These are phyloP conservation scores for Colletotrichum camelliae DNA, from an alignment of 2,329 filamentous ascomycete genomes.

Conservation along the genomic window DNA sequence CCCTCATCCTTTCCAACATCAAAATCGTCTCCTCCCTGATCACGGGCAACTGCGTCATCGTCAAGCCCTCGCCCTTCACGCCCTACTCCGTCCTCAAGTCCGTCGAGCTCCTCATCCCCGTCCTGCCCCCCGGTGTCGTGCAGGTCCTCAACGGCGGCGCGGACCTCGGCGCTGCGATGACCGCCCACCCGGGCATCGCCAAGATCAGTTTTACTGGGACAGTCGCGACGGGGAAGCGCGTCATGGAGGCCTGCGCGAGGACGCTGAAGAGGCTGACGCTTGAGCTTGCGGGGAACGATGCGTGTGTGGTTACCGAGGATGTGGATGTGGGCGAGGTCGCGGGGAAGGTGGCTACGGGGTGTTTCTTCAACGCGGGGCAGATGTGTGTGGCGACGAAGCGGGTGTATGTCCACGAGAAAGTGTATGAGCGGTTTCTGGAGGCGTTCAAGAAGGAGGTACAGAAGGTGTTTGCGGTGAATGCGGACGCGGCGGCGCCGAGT, in stretches of 20 bases:
- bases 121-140: constrained; percentile 61
- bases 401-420: constrained; percentile 64
- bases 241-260: constrained; percentile 53
- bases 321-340: constrained; percentile 53
- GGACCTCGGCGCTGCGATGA: constrained; percentile 58
- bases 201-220: constrained; percentile 67
- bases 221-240: constrained; percentile 52
- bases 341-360: constrained; percentile 44
- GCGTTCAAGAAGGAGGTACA: constrained; percentile 30
- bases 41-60: constrained; percentile 58
- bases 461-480: background rate
- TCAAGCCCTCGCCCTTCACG: constrained; percentile 58
- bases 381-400: constrained; percentile 64
- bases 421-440: constrained; percentile 61
- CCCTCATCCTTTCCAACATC: constrained; percentile 49
- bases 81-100: constrained; percentile 58
- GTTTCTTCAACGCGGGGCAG: constrained; percentile 60
- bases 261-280: constrained; percentile 61
- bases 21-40: constrained; percentile 57
- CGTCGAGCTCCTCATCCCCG: constrained; percentile 50
- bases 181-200: constrained; percentile 56
- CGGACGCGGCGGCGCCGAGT: constrained; percentile 20
- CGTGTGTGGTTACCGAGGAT: constrained; percentile 57
- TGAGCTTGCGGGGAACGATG: constrained; percentile 61
- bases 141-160: constrained; percentile 61